phyloP scores from a whole-genome alignment of 768 basidiomycete species.

The Mrakia hoshinonis region DNA sequence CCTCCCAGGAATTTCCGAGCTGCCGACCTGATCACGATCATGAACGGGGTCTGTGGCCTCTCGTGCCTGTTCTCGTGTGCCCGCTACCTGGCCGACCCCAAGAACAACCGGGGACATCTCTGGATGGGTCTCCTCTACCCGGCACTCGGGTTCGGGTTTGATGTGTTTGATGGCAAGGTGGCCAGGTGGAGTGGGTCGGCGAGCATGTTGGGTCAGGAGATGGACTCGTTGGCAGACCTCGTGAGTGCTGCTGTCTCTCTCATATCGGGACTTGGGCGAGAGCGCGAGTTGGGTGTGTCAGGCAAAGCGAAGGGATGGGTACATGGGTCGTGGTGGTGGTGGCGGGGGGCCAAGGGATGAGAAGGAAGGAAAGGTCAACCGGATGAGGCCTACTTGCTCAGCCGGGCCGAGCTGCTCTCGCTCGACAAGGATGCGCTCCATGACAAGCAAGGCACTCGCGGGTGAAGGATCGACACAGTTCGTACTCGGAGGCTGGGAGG shows the following conservation, averaged over 20 bases:
- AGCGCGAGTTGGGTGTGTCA: neutral
- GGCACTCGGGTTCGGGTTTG: constrained; percentile 90
- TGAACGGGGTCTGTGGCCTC: constrained; percentile 97
- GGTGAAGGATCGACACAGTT: too few species aligned
- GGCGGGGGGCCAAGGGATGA: neutral
- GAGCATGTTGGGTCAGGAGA: constrained; percentile 92
- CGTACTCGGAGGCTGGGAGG: too few species aligned
- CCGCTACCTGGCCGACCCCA: constrained; percentile 58
- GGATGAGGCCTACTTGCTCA: neutral
- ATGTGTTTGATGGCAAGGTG: constrained; percentile 95
- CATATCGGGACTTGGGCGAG: neutral
- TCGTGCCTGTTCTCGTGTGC: constrained; percentile 91
- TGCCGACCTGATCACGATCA: constrained; percentile 94
- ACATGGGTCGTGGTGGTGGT: neutral
- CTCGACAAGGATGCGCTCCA: too few species aligned
- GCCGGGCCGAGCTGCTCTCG: too few species aligned
- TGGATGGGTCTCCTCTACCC: constrained; percentile 83
- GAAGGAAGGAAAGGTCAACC: neutral
- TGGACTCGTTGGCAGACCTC: constrained; percentile 93
- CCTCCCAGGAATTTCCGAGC: constrained; percentile 82
- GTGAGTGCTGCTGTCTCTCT: constrained; percentile 45
- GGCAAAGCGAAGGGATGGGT: neutral
- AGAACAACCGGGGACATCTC: constrained; percentile 67
- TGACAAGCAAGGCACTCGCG: too few species aligned
- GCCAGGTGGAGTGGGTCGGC: constrained; percentile 93